These are phyloP conservation scores for Clonostachys byssicola DNA, from an alignment of 2,329 filamentous ascomycete genomes.

Conservation along the genomic window DNA sequence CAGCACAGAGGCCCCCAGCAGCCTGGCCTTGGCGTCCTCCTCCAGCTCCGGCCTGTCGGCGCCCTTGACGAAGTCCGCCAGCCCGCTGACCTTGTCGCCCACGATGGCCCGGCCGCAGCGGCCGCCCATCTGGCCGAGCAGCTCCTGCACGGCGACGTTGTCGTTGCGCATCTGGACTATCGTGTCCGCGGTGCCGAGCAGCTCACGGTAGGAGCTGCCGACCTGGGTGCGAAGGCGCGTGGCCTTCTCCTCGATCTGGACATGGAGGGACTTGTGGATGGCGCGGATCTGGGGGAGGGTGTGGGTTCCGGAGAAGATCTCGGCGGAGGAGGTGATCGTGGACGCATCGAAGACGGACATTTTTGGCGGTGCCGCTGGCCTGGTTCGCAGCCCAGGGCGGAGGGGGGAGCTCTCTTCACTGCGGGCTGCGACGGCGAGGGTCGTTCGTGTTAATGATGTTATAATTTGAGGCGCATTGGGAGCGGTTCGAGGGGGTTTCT, in stretches of 20 bases:
- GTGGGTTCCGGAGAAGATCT: conserved; percentile 51
- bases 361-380: neutral
- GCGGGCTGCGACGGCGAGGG: neutral
- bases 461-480: neutral
- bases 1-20: conserved; percentile 48
- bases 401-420: neutral
- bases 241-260: conserved; percentile 58
- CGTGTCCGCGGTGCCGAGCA: conserved; percentile 88
- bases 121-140: conserved; percentile 68
- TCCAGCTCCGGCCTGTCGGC: conserved; percentile 15
- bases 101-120: conserved; percentile 72
- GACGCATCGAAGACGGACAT: conserved; percentile 43
- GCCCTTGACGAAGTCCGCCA: conserved; percentile 39
- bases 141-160: conserved; percentile 69
- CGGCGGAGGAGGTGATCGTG: conserved; percentile 40
- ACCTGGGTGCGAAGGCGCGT: conserved; percentile 60
- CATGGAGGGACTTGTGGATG: conserved; percentile 56
- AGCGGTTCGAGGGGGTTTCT: too few species aligned
- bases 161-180: conserved; percentile 85
- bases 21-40: conserved; percentile 36
- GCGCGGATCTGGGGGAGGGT: conserved; percentile 61
- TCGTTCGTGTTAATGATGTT: neutral
- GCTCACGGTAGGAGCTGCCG: conserved; percentile 73
- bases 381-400: conserved; percentile 1
- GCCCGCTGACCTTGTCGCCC: conserved; percentile 57